These are phyloP conservation scores for Lotmaria passim DNA, from an alignment of 208 protist genomes.

Conservation along the genomic window DNA sequence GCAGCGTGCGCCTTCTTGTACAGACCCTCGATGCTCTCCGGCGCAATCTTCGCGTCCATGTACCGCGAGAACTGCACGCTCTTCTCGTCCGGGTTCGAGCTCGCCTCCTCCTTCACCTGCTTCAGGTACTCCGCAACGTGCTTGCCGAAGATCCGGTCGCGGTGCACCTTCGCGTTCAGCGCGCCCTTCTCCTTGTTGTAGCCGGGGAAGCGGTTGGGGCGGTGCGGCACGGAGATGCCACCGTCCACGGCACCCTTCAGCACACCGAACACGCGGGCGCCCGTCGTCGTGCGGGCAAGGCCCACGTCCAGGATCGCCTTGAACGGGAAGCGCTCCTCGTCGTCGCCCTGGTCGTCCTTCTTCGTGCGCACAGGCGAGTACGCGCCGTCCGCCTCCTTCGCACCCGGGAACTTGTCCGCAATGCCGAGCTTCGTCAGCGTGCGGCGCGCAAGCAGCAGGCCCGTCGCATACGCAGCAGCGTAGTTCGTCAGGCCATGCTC, in stretches of 20 bases:
- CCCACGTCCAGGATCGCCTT: conserved; percentile 97
- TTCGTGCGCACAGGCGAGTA: conserved; percentile 81
- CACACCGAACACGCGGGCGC: conserved; percentile 94
- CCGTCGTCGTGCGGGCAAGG: conserved; percentile 97
- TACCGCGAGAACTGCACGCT: conserved; percentile 97
- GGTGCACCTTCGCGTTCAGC: conserved; percentile 92
- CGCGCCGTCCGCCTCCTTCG: conserved; percentile 89
- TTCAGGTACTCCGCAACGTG: conserved; percentile 99
- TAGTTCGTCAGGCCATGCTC: conserved; percentile 98
- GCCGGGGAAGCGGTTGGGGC: conserved; percentile 95
- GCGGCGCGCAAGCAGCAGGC: conserved; percentile 97
- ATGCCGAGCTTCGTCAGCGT: conserved; percentile 96
- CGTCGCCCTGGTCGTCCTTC: conserved; percentile 83
- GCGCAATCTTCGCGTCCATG: conserved; percentile 92
- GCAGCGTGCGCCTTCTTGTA: conserved; percentile 94
- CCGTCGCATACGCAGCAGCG: conserved; percentile 96
- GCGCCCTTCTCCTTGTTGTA: conserved; percentile 92
- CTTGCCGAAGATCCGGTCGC: conserved; percentile 96
- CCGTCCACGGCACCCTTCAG: conserved; percentile 98
- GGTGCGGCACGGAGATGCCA: conserved; percentile 98
- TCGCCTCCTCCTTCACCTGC: conserved; percentile 94
- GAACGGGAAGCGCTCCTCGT: conserved; percentile 95
- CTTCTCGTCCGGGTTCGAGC: conserved; percentile 82
- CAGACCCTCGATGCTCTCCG: conserved; percentile 94
- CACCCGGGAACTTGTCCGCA: conserved; percentile 94